Percentiles rank a stretch among this genome's conserved stretches.
phyloP scores from a whole-genome alignment of 805 yeast genomes.

The Candida sakaeoensis region DNA sequence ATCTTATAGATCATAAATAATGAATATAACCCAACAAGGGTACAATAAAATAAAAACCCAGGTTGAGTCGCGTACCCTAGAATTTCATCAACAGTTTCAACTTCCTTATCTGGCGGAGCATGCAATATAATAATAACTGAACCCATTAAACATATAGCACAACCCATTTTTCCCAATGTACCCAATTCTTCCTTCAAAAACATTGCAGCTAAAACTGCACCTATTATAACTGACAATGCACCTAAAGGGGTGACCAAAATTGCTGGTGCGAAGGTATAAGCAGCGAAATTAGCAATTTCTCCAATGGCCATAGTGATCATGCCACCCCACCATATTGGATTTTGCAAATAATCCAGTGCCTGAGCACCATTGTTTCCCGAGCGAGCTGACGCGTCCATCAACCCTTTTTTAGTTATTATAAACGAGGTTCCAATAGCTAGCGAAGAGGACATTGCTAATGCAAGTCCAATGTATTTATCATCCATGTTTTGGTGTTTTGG shows the following conservation, averaged over 20 bases:
- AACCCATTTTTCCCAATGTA: slow-evolving; percentile 83
- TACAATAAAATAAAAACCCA: slow-evolving; percentile 64
- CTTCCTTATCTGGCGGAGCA: slow-evolving; percentile 93
- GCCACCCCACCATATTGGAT: slow-evolving; percentile 95
- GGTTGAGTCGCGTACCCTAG: slow-evolving; percentile 76
- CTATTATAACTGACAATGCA: slow-evolving; percentile 84
- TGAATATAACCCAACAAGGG: slow-evolving; percentile 62
- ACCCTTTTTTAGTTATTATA: slow-evolving; percentile 84
- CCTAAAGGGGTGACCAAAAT: slow-evolving; percentile 89
- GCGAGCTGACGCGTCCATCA: slow-evolving; percentile 61
- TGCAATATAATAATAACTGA: slow-evolving; percentile 84
- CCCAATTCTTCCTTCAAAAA: slow-evolving; percentile 86
- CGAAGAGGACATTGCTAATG: slow-evolving; percentile 81
- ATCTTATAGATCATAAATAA: slow-evolving; percentile 76
- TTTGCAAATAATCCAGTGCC: slow-evolving; percentile 72
- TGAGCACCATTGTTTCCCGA: slow-evolving; percentile 59
- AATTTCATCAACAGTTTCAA: slow-evolving; percentile 84
- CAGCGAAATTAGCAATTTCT: slow-evolving; percentile 89
- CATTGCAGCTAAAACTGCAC: slow-evolving; percentile 84
- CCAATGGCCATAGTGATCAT: slow-evolving; percentile 88
- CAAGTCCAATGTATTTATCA: slow-evolving; percentile 86
- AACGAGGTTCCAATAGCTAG: slow-evolving; percentile 88
- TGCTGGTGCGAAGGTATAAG: slow-evolving; percentile 93
- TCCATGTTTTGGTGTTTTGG: slow-evolving; percentile 38
- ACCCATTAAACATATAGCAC: slow-evolving; percentile 86